Evolutionary conservation across 352 stramenopile species (phyloP), one percentile per base, ranked within the genome.

Genomic region (Phytophthora brassicae): DNA sequence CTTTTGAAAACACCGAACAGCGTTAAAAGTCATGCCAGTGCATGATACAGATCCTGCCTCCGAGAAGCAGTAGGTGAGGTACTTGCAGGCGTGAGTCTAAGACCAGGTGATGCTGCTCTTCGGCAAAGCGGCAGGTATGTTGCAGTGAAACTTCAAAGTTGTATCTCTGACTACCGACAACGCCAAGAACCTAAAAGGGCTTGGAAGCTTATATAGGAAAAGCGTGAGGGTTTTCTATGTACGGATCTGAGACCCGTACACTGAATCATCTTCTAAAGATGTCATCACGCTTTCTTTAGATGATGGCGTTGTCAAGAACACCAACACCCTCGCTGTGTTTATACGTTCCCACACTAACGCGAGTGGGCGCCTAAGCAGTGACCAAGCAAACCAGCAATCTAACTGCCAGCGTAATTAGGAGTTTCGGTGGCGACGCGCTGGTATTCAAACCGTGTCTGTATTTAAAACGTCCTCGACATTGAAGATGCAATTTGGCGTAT

Each of bases 261-360:
- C 11, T 56, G 4, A 47, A 39, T 24, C 22, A 39, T 2, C 23
- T 56, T 23, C 4, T 36, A 16, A 38, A 38, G 31, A 9, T 16
- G 31, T 38, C 6, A 12, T 38, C 11, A 38, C 6, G 11, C 31
- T 44, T n/a, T 22, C 19, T n/a, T 55, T 55, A 33, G 47, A 35
- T 11, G 19, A 13, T 20, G 47, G 44, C 3, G 33, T 55, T 42
- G 20, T 28, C 16, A 5, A 19, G 3, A 11, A 44, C 4, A 22
- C 49, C 4, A 48, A 48, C 26, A 16, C 23, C 0, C n/a, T n/a
- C n/a, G n/a, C n/a, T n/a, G n/a, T n/a, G n/a, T n/a, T n/a, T n/a
- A n/a, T n/a, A n/a, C n/a, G n/a, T n/a, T n/a, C n/a, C n/a, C 36
- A 57, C 24, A 48, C 36, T 8, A 41, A 39, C 49, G 48, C 36